phyloP scores from a whole-genome alignment of 208 protist genomes.

The Leishmania turanica region DNA sequence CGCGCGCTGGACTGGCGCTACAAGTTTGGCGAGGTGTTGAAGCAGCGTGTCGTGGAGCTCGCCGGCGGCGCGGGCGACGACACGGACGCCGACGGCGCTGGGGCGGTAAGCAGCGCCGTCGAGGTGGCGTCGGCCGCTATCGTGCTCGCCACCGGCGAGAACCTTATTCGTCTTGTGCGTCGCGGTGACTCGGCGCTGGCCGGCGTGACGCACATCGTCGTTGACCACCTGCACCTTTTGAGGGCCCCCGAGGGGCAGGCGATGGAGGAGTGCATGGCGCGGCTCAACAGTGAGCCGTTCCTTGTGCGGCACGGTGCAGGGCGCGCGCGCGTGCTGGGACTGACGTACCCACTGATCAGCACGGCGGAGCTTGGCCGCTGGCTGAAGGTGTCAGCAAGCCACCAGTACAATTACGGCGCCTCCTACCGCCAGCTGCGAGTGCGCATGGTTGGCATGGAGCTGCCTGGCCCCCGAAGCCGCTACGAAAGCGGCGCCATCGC shows the following conservation, averaged over 20 bases:
- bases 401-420: conserved; percentile 83
- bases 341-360: conserved; percentile 90
- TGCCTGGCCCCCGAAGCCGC: conserved; percentile 52
- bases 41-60: conserved; percentile 63
- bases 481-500: conserved; percentile 67
- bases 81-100: background rate
- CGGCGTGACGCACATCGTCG: conserved; percentile 79
- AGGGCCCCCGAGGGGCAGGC: conserved; percentile 71
- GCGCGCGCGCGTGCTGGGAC: conserved; percentile 75
- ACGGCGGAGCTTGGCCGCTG: conserved; percentile 81
- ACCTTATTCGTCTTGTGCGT: conserved; percentile 59
- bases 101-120: background rate
- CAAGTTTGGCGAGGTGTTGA: conserved; percentile 78
- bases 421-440: conserved; percentile 77
- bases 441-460: conserved; percentile 60
- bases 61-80: background rate
- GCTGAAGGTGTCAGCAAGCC: conserved; percentile 58
- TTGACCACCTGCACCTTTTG: conserved; percentile 84
- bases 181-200: conserved; percentile 39
- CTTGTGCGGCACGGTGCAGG: conserved; percentile 46
- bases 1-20: conserved; percentile 81
- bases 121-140: conserved; percentile 50
- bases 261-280: conserved; percentile 87
- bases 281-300: conserved; percentile 67
- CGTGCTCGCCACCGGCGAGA: conserved; percentile 57